Evolutionary conservation across 176 grass and related monocot genomes (phyloP), one percentile per base, ranked within the genome.

Genomic region (Thinopyrum elongatum): DNA sequence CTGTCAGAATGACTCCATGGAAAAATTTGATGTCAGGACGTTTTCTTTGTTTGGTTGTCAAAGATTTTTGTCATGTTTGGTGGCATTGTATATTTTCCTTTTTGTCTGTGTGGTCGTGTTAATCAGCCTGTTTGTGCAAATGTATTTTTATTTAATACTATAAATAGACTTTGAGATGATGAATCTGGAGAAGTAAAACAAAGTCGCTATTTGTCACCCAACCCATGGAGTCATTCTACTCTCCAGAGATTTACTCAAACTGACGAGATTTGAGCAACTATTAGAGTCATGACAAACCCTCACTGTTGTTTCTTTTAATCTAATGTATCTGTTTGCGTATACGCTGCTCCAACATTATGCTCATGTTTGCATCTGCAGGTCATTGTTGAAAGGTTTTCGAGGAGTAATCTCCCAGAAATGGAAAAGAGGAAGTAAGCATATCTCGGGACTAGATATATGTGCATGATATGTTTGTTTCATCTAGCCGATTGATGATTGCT

Each of bases 391-490:
- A 83, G 72, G 72, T 88, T 78, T 26, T 83, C 73, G 0, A 33
- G 73, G 29, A 84, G 82, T 85, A 44, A 65, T 26, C 83, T 89
- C 35, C 82, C 87, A 74, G 42, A 85, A 75, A 85, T 89, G 82
- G 82, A 89, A 10, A 89, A 89, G 59, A 84, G 76, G 13, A 89
- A 89, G 82, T 88, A 59, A 66, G 67, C 53, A 22, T 30, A 53
- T 49, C 44, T 51, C 7, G 4, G 15, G 2, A 26, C n/a, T 22
- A 42, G 69, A 69, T 69, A 35, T 22, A n/a, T 70, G 2, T 70
- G 2, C 69, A 14, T 3, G 7, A n/a, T n/a, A 35, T 39, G 36
- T 69, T 69, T 69, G 31, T 69, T 17, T 70, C 21, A 70, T 70
- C 5, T 10, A 7, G 22, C n/a, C 41, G 23, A n/a, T n/a, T 65